These are phyloP conservation scores for Saccharata proteae DNA, from an alignment of 2,329 filamentous ascomycete genomes.

Conservation along the genomic window DNA sequence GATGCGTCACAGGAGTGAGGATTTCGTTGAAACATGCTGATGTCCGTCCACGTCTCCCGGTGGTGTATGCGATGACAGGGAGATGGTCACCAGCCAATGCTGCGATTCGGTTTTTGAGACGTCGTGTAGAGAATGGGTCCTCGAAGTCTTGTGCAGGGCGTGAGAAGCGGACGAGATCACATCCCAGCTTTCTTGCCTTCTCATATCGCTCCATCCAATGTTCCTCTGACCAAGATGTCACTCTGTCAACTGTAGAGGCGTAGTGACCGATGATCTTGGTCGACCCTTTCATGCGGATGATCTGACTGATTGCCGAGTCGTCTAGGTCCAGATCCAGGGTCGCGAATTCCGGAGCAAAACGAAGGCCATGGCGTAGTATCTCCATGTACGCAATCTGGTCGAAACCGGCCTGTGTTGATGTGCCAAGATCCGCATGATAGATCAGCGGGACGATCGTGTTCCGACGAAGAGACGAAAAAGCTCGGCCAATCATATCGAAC, in stretches of 20 bases:
- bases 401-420: conserved; percentile 15
- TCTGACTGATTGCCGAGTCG: conserved; percentile 36
- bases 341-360: conserved; percentile 48
- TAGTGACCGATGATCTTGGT: conserved; percentile 52
- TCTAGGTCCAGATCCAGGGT: conserved; percentile 50
- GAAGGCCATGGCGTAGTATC: conserved; percentile 46
- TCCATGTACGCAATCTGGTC: conserved; percentile 38
- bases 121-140: conserved; percentile 51
- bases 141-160: conserved; percentile 44
- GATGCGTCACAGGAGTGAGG: conserved; percentile 47
- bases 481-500: conserved; percentile 40
- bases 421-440: conserved; percentile 23
- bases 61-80: conserved; percentile 53
- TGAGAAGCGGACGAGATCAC: conserved; percentile 50
- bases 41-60: conserved; percentile 47
- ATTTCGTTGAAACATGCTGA: conserved; percentile 57
- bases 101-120: conserved; percentile 40
- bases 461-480: conserved; percentile 48
- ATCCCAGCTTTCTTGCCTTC: conserved; percentile 45
- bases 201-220: conserved; percentile 47
- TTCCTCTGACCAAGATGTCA: conserved; percentile 44
- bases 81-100: conserved; percentile 31
- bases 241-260: conserved; percentile 27
- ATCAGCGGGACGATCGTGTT: conserved; percentile 43
- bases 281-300: conserved; percentile 40